Conservation (phyloP, 371 early-diverging fungal genomes). For the Zychaea mexicana region DNA sequence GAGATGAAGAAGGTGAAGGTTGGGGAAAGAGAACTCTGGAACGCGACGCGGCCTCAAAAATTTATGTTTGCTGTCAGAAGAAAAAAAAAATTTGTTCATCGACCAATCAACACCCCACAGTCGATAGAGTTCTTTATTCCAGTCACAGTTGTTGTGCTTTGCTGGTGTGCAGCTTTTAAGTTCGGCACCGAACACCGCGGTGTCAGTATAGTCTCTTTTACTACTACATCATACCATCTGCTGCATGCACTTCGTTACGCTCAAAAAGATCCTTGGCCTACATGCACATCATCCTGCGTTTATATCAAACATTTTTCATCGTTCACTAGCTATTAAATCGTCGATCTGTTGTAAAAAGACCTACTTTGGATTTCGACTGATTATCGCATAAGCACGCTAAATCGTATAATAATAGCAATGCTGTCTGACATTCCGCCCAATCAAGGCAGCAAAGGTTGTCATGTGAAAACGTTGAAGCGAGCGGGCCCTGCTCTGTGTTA, state of each 20-base stretch:
- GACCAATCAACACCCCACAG: neutral
- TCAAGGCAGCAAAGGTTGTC: neutral
- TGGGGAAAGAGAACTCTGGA: neutral
- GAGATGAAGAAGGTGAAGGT: neutral
- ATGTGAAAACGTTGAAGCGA: neutral
- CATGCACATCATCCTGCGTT: too few species aligned
- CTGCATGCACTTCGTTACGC: neutral
- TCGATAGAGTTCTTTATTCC: neutral
- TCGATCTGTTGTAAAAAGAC: too few species aligned
- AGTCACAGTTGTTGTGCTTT: neutral
- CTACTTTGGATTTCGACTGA: too few species aligned
- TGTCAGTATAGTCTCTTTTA: neutral
- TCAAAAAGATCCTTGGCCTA: neutral
- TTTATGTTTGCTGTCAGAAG: neutral
- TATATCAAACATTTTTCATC: too few species aligned
- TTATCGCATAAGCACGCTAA: too few species aligned
- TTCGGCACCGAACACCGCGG: neutral
- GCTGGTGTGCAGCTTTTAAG: neutral
- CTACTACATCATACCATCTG: too few species aligned
- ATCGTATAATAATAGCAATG: neutral
- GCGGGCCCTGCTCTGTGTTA: neutral
- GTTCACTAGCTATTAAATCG: too few species aligned
- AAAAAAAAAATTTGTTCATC: conserved; percentile 2
- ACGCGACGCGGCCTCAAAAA: conserved; percentile 1
- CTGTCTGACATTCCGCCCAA: neutral